A percentile compares a stretch with the other conserved stretches of the same genome.
Evolutionary conservation across 1,284 basidiomycete genomes (phyloP).

Genomic region (Ustilago curta): DNA sequence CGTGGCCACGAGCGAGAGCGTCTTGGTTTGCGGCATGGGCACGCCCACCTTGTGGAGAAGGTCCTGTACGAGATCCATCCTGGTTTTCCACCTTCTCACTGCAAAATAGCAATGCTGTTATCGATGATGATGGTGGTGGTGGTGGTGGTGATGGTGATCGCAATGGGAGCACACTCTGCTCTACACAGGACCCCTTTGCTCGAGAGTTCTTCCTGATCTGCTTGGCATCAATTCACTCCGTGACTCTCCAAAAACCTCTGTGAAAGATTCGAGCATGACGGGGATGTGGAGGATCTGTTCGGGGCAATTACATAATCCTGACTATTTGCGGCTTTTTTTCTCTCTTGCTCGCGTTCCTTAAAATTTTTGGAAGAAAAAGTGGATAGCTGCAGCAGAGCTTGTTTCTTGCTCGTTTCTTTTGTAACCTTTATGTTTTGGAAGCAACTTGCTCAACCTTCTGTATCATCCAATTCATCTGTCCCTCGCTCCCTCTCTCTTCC

Average conservation of each 20-base stretch:
- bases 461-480: neutral
- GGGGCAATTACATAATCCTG: conserved; percentile 26
- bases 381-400: neutral
- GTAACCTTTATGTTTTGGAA: neutral
- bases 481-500: too few species aligned
- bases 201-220: neutral
- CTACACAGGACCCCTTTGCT: neutral
- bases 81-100: neutral
- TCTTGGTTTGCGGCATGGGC: conserved; percentile 28
- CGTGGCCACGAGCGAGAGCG: conserved; percentile 35
- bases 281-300: conserved; percentile 19
- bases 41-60: conserved; percentile 28
- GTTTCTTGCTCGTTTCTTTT: neutral
- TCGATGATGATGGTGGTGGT: too few species aligned
- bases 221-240: too few species aligned
- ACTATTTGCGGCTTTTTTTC: conserved; percentile 3
- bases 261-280: neutral
- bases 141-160: neutral
- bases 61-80: conserved; percentile 42
- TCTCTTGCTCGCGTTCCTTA: neutral
- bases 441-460: neutral
- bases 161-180: neutral
- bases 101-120: too few species aligned
- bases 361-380: conserved; percentile 33
- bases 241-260: too few species aligned